Evolutionary conservation across 2,329 filamentous ascomycete genomes (phyloP).

Genomic region (Dothideomycetidae sp.): DNA sequence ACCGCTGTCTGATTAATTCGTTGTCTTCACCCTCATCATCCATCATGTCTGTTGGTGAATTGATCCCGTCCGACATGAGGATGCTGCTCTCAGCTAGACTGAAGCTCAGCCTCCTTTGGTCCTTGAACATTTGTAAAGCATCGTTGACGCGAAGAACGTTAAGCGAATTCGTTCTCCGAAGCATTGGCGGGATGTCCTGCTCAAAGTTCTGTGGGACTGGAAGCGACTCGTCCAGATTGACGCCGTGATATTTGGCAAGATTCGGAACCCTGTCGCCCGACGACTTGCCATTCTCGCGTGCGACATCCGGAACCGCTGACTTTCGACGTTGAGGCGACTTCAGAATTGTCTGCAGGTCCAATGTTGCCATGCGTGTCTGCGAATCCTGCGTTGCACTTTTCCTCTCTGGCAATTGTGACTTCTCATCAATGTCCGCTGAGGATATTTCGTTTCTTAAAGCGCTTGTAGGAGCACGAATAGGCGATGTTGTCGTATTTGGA

Average conservation of each 20-base stretch:
- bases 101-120: constrained; percentile 62
- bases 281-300: background rate
- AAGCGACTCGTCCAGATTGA: constrained; percentile 43
- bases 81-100: constrained; percentile 62
- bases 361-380: constrained; percentile 1
- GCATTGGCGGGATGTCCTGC: constrained; percentile 32
- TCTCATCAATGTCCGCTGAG: constrained; percentile 6
- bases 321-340: background rate
- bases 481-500: background rate
- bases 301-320: background rate
- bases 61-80: constrained; percentile 41
- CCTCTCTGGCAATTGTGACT: background rate
- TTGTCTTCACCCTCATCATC: constrained; percentile 23
- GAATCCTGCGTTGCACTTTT: constrained; percentile 1
- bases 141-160: background rate
- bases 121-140: constrained; percentile 20
- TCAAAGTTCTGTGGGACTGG: constrained; percentile 35
- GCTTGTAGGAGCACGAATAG: constrained; percentile 5
- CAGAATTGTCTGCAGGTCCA: constrained; percentile 3
- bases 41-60: constrained; percentile 2
- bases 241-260: constrained; percentile 34
- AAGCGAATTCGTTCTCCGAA: constrained; percentile 44
- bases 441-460: constrained; percentile 18
- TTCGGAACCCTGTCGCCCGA: background rate
- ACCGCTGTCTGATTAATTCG: constrained; percentile 13